These are phyloP conservation scores for Suillus variegatus DNA, from an alignment of 768 basidiomycete genomes.

Conservation along the genomic window DNA sequence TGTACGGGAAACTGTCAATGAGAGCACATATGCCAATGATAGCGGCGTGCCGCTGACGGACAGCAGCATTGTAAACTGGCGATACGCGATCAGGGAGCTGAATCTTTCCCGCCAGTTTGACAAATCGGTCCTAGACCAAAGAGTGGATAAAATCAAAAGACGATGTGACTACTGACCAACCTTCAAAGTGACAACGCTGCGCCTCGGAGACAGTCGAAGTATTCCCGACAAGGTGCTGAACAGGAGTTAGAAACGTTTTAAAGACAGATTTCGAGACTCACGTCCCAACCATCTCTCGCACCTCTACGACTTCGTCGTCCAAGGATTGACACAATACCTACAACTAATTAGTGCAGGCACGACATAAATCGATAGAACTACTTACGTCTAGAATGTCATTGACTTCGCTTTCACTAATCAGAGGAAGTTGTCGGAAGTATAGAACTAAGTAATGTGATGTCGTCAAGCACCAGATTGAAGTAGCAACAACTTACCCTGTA, in stretches of 20 bases:
- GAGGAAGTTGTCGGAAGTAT: conserved; percentile 87
- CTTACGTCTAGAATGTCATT: conserved; percentile 78
- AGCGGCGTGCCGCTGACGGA: conserved; percentile 84
- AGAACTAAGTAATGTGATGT: conserved; percentile 48
- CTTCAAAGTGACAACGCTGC: conserved; percentile 75
- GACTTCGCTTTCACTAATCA: conserved; percentile 74
- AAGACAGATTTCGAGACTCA: conserved; percentile 39
- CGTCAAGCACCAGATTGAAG: background rate
- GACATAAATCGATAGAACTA: background rate
- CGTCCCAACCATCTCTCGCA: conserved; percentile 87
- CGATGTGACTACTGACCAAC: conserved; percentile 35
- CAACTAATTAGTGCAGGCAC: conserved; percentile 3
- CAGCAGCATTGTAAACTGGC: conserved; percentile 63
- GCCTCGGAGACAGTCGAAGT: conserved; percentile 75
- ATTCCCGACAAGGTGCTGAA: conserved; percentile 78
- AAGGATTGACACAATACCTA: conserved; percentile 80
- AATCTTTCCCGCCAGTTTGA: conserved; percentile 68
- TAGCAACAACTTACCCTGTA: conserved; percentile 56
- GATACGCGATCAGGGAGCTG: conserved; percentile 66
- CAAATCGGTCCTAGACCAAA: conserved; percentile 66
- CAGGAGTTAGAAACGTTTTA: conserved; percentile 20
- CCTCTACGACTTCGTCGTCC: conserved; percentile 87
- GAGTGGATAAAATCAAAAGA: background rate
- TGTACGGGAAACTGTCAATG: conserved; percentile 93
- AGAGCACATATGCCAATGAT: conserved; percentile 88